A percentile compares a stretch with the other conserved stretches of the same genome.
These are phyloP conservation scores for Theobroma cacao DNA, from an alignment of 345 rosid species.

Conservation along the genomic window DNA sequence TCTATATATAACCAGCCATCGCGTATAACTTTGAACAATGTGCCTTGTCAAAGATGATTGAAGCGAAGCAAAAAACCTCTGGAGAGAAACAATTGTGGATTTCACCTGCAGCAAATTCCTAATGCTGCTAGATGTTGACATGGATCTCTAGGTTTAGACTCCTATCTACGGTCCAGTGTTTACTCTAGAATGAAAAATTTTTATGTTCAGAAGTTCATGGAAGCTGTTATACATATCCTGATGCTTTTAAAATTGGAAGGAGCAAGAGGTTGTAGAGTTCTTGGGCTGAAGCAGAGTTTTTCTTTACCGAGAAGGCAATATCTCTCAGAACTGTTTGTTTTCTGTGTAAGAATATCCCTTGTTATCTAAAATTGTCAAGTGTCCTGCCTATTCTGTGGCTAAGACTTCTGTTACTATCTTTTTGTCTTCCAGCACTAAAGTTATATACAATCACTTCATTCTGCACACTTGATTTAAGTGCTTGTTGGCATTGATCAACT, in stretches of 20 bases:
- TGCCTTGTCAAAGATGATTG: not conserved
- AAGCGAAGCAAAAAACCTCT: not conserved
- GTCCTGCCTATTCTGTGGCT: not conserved
- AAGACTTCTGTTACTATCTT: not conserved
- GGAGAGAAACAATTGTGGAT: not conserved
- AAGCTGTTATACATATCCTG: not conserved
- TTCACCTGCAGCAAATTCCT: not conserved
- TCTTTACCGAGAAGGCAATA: not conserved
- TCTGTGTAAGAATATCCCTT: not conserved
- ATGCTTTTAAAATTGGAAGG: not conserved
- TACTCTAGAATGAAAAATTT: not conserved
- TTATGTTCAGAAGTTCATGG: not conserved
- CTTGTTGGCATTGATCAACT: not conserved
- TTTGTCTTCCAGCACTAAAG: not conserved
- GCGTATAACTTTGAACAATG: not conserved
- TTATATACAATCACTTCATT: not conserved
- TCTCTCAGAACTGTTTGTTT: not conserved
- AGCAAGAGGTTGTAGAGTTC: not conserved
- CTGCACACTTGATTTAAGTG: not conserved
- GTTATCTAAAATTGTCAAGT: not conserved
- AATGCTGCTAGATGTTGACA: not conserved
- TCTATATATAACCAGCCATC: not conserved
- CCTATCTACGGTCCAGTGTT: not conserved
- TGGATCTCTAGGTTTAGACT: not conserved
- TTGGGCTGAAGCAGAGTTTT: not conserved